Percentiles rank a stretch among this genome's conserved stretches.
Evolutionary conservation across 202 grass and related monocot genomes (phyloP).

Genomic region (Bolboschoenoplectus hybrid): DNA sequence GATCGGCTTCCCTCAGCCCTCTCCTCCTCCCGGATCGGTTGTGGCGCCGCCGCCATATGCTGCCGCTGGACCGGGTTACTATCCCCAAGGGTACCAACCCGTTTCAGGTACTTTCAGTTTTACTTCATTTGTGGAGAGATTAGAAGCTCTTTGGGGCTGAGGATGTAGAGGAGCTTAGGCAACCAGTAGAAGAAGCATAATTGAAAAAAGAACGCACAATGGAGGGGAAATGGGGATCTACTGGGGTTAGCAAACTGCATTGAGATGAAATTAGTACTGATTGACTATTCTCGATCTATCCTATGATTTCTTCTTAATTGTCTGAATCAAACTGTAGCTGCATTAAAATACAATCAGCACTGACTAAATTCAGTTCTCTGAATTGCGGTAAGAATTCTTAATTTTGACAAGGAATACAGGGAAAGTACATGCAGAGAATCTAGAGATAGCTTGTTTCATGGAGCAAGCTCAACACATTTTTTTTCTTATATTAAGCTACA

Average conservation of each 20-base stretch:
- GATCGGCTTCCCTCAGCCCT: slow-evolving; percentile 36
- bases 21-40: slow-evolving; percentile 26
- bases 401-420: background rate
- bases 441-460: background rate
- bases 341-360: background rate
- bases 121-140: background rate
- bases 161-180: background rate
- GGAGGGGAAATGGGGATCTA: background rate
- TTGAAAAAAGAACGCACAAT: background rate
- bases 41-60: background rate
- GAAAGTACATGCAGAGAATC: background rate
- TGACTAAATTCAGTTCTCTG: background rate
- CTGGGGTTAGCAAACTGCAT: background rate
- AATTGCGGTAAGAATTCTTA: background rate
- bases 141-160: background rate
- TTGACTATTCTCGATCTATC: background rate
- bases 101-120: background rate
- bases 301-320: background rate
- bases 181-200: background rate
- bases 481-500: background rate
- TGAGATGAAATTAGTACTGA: background rate
- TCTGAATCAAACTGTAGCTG: background rate
- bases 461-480: background rate
- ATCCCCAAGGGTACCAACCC: slow-evolving; percentile 16
- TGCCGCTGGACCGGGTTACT: background rate